Base-by-base conservation (phyloP, 441 rosid genomes). In the Theobroma grandiflorum region DNA sequence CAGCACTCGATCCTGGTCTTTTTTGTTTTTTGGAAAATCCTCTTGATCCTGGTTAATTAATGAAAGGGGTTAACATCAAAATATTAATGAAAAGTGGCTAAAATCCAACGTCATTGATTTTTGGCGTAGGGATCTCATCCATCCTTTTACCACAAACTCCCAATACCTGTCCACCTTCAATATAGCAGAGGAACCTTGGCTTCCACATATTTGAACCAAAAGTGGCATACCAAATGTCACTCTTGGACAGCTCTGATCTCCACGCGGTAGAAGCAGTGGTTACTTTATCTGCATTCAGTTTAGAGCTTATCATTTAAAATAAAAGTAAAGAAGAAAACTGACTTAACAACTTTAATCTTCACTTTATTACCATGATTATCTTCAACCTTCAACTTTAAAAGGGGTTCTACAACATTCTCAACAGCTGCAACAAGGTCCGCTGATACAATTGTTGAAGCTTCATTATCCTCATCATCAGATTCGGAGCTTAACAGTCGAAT, bases 141-240 rank as follows among this genome's bases (percentile, higher is more conserved):
- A 47, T 49, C 6, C 31, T n/a, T 62, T 18, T 64, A 18, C 49
- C 49, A 66, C 6, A 38, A 31, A 73, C 78, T 62, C 55, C 71
- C 78, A 82, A 20, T 89, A 96, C 97, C 96, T 88, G 91, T 78
- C 99, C 98, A 22, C 98, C 98, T 86, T 91, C 82, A 79, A 96
- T 89, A 78, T 95, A 96, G 92, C 98, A 95, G 37, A 91, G 87
- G 84, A 96, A 92, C 87, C 98, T 90, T 16, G 91, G 69, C 81
- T 88, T 89, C 97, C 98, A 90, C 94, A 95, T 90, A 88, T 91
- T 96, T 71, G 95, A 93, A 76, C 99, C 99, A 86, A 59, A 96
- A 82, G 89, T 42, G 61, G 98, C 98, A 90, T 96, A 95, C 95
- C 97, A 96, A 80, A 96, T 49, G 42, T 92, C 97, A 70, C 80